phyloP scores from a whole-genome alignment of 805 yeast species.

The Maudiozyma pseudohumilis region DNA sequence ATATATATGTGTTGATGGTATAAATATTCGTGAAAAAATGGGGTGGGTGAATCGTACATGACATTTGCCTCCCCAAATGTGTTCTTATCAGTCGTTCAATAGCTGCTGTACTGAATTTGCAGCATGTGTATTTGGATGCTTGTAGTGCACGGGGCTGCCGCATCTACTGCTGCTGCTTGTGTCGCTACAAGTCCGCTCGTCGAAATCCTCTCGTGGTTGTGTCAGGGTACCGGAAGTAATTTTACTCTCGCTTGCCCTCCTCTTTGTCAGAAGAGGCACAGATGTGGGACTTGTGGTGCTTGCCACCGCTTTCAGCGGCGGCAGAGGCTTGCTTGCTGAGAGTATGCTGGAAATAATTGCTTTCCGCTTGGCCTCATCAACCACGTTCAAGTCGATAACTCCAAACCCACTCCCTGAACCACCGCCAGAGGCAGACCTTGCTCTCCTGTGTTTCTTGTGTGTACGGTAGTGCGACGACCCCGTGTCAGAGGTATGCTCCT shows the following conservation, averaged over 20 bases:
- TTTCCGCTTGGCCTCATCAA: constrained; percentile 10
- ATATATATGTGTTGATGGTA: not conserved
- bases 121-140: constrained; percentile 11
- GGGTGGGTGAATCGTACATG: too few species aligned
- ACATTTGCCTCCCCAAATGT: too few species aligned
- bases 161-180: constrained; percentile 22
- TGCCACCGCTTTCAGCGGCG: too few species aligned
- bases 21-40: not conserved
- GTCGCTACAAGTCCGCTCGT: constrained; percentile 27
- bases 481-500: too few species aligned
- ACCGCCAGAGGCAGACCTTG: constrained; percentile 15
- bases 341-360: not conserved
- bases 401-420: constrained; percentile 23
- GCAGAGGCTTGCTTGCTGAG: too few species aligned
- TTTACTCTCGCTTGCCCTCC: not conserved
- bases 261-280: not conserved
- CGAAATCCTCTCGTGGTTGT: constrained; percentile 8
- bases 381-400: constrained; percentile 23
- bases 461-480: too few species aligned
- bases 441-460: constrained; percentile 19
- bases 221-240: not conserved
- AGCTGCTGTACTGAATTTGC: constrained; percentile 6
- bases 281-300: too few species aligned
- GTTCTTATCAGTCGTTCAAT: constrained; percentile 6
- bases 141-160: constrained; percentile 12